Base-by-base conservation (phyloP, 2,329 filamentous ascomycete genomes). In the Trichoderma lentiforme region DNA sequence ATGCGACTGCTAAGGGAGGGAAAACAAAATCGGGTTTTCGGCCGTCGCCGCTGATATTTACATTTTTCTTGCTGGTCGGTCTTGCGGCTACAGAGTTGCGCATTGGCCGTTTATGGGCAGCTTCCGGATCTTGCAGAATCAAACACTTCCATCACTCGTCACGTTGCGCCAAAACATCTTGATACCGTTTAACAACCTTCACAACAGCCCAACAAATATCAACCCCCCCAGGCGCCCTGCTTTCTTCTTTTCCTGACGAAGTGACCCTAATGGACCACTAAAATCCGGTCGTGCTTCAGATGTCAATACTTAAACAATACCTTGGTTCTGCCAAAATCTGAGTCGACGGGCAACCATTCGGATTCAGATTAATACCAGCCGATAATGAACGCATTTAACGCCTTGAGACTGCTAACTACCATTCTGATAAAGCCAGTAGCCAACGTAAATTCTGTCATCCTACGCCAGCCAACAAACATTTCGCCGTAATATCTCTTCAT, bases 61-160 rank as follows among this genome's bases (percentile, higher is more conserved):
- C 32, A 51, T 78, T 78, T 75, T 80, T 78, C 76, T 77, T 81
- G 77, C 78, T 79, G 77, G 79, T 80, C 80, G 77, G 77, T 77
- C 78, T 80, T 80, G 78, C 78, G 77, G 77, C 80, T 76, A 81
- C 80, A 76, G 77, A 79, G 75, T 80, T 78, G 78, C 79, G 76
- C 77, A 80, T 78, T 80, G 79, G 77, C 78, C 78, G 77, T 77
- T 75, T 81, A 78, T 82, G 79, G 64, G 77, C 81, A 82, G 77
- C 80, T 79, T 80, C 79, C 80, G 79, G 79, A 81, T 79, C 78
- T 76, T 79, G 76, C 81, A 82, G 73, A 82, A 79, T 81, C 77
- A 82, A 80, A 80, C 77, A 79, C 78, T 80, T 80, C 79, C 79
- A 78, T 81, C 81, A 80, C 76, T 79, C 77, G 79, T 80, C 77